Conservation (phyloP, 2,329 filamentous ascomycete genomes). For the Xylariaceae sp. region DNA sequence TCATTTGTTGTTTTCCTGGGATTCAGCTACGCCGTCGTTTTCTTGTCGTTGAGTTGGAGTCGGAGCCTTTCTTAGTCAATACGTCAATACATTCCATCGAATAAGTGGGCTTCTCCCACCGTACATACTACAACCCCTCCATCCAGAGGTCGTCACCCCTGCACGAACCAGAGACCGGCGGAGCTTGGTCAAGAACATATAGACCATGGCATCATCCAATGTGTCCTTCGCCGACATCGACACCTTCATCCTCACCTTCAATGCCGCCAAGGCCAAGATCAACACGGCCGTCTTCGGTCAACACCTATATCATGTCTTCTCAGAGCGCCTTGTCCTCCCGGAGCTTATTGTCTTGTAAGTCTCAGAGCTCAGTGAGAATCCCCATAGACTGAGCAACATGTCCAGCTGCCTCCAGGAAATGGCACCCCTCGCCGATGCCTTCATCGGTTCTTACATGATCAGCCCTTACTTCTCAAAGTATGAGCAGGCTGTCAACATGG, state of each 20-base stretch:
- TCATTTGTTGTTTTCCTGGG: no score
- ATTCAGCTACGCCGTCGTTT: no score
- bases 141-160: no score
- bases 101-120: no score
- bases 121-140: no score
- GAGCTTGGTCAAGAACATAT: not conserved
- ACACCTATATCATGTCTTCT: constrained; percentile 63
- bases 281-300: constrained; percentile 67
- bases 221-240: constrained; percentile 50
- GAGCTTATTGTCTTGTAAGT: constrained; percentile 59
- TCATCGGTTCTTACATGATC: constrained; percentile 80
- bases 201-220: not conserved
- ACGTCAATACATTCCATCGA: no score
- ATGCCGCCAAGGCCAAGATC: constrained; percentile 74
- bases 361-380: not conserved
- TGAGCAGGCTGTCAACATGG: constrained; percentile 68
- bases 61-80: no score
- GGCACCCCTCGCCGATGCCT: constrained; percentile 77
- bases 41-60: no score
- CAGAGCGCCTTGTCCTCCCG: constrained; percentile 46
- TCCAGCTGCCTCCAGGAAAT: constrained; percentile 82
- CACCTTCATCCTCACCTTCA: constrained; percentile 83
- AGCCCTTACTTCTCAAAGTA: constrained; percentile 73
- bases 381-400: not conserved
- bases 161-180: not conserved